Base-by-base conservation (phyloP, 2,329 filamentous ascomycete genomes). In the Trichoderma sp. region DNA sequence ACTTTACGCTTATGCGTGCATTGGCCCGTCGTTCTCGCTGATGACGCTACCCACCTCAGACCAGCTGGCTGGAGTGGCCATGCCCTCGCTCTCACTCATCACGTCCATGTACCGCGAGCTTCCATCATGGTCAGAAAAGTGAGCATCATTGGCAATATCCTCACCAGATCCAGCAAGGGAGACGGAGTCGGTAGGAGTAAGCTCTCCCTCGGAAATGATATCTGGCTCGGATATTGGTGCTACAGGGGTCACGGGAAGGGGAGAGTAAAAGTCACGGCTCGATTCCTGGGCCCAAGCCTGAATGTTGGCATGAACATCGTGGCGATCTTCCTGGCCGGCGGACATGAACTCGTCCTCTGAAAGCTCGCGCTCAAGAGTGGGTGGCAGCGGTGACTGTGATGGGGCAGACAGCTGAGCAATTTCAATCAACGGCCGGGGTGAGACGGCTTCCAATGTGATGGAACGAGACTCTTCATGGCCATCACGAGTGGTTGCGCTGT, bases 1-100 rank as follows among this genome's bases (percentile, higher is more conserved):
- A 52, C 49, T 28, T 66, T 66, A 39, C 64, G 43, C 64, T 66
- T 55, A 70, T 51, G 58, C 51, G 55, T 68, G 68, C 51, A 68
- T 30, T 7, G 74, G 75, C 11, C 75, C 77, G 59, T 87, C 85
- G 72, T 78, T 85, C 75, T 88, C 86, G 75, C 87, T 89, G 30
- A 89, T 79, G 14, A 87, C 83, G 71, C 88, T 90, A 69, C 87
- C 88, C 16, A 90, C 83, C 75, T 90, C 88, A 7, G 86, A 88
- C 88, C 88, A 90, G 76, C 85, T 89, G 1, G 83, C 83, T 0
- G 88, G 88, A 0, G 88, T 90, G 66, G 82, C 77, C 74, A 89
- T 84, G 34, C 86, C 86, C 37, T 85, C 86, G 73, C 85, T 86
- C 71, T 88, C 85, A 73, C 87, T 89, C 79, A 89, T 77, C 18